Percentiles rank a stretch among this genome's conserved stretches.
phyloP scores from a whole-genome alignment of 2,329 filamentous ascomycete genomes.

The Cladosporium sp. region DNA sequence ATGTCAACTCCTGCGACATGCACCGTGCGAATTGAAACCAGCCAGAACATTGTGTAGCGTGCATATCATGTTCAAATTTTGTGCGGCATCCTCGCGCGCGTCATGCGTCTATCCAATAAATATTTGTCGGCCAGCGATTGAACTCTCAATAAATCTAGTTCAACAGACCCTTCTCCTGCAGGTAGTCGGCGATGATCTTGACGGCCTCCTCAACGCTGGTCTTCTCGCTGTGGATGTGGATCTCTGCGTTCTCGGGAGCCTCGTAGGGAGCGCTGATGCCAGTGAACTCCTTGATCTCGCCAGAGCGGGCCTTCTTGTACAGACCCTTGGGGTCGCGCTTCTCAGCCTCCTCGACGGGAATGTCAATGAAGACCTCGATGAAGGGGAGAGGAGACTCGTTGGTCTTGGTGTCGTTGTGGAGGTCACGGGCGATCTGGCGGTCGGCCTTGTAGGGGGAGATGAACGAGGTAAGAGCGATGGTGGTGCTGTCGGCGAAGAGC shows the following conservation, averaged over 20 bases:
- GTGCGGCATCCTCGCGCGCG: neutral
- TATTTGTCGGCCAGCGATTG: neutral
- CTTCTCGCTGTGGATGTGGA: conserved; percentile 79
- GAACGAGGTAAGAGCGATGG: conserved; percentile 89
- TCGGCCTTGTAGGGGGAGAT: conserved; percentile 93
- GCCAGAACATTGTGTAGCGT: neutral
- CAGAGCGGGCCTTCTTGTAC: conserved; percentile 93
- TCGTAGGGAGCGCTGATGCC: conserved; percentile 95
- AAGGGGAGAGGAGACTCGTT: conserved; percentile 71
- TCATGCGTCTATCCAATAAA: neutral
- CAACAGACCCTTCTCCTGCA: conserved; percentile 65
- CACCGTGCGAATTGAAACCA: neutral
- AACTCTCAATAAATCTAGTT: conserved; percentile 19
- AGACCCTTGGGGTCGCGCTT: conserved; percentile 94
- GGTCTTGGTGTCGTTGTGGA: conserved; percentile 62
- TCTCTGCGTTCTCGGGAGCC: conserved; percentile 78
- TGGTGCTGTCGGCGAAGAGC: conserved; percentile 86
- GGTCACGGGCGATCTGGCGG: conserved; percentile 71
- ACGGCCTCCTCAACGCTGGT: conserved; percentile 86
- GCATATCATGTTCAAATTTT: neutral
- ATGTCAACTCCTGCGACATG: neutral
- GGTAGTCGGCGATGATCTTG: conserved; percentile 73
- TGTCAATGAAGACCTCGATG: conserved; percentile 89
- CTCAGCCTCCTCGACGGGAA: conserved; percentile 88
- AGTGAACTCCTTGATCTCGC: conserved; percentile 95